Evolutionary conservation across 2,329 filamentous ascomycete genomes (phyloP).

Genomic region (Fusarium sublunatum): DNA sequence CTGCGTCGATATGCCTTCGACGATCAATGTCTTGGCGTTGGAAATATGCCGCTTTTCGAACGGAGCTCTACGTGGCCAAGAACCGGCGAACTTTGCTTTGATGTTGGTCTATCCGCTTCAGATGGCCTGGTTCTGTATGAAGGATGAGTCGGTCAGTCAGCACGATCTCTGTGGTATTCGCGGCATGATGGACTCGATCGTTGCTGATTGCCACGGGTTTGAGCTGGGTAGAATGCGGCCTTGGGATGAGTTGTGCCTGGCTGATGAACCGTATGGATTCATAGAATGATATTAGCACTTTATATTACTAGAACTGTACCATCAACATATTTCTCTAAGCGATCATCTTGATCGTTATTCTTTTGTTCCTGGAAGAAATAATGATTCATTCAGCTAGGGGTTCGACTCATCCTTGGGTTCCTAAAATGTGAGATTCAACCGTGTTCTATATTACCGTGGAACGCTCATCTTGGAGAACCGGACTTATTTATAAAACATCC

Average conservation of each 20-base stretch:
- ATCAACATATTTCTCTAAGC: too few relatives aligned
- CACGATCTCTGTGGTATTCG: neutral
- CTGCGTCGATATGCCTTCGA: neutral
- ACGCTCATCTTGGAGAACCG: too few relatives aligned
- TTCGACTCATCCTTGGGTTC: too few relatives aligned
- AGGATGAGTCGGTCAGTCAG: neutral
- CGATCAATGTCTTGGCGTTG: neutral
- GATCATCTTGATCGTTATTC: too few relatives aligned
- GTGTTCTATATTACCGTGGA: too few relatives aligned
- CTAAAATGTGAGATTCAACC: too few relatives aligned
- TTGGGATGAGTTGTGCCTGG: constrained; percentile 7
- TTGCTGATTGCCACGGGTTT: constrained; percentile 24
- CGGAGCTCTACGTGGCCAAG: constrained; percentile 2
- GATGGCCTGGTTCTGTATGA: constrained; percentile 24
- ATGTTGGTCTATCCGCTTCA: constrained; percentile 24
- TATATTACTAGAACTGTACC: too few relatives aligned
- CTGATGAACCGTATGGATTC: constrained; percentile 14
- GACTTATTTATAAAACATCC: too few relatives aligned
- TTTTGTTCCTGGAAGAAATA: too few relatives aligned
- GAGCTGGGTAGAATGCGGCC: constrained; percentile 25
- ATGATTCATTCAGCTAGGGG: too few relatives aligned
- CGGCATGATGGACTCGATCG: constrained; percentile 16
- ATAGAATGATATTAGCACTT: neutral
- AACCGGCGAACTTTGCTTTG: constrained; percentile 3
- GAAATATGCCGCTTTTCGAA: constrained; percentile 23